phyloP scores from a whole-genome alignment of 2,329 filamentous ascomycete genomes.

The Blumeriella jaapii region DNA sequence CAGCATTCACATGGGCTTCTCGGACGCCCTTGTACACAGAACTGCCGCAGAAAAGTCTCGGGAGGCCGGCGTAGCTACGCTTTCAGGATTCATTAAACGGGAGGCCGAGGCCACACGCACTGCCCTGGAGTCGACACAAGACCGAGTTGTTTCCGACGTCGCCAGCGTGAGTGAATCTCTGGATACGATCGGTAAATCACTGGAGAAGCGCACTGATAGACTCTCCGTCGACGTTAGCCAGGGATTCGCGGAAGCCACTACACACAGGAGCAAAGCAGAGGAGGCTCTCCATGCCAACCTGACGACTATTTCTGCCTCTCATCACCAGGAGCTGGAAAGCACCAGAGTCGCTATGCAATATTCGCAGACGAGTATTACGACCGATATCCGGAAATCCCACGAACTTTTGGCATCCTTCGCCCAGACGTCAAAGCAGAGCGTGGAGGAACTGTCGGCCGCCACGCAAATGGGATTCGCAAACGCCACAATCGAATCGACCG shows the following conservation, averaged over 20 bases:
- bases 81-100: conserved; percentile 3
- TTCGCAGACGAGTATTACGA: background rate
- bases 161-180: background rate
- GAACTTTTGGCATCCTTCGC: background rate
- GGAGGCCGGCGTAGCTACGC: background rate
- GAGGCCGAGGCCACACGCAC: conserved; percentile 2
- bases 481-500: background rate
- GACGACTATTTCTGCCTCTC: background rate
- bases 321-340: background rate
- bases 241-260: background rate
- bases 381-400: background rate
- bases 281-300: background rate
- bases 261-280: background rate
- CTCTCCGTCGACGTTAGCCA: background rate
- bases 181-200: background rate
- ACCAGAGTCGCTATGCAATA: background rate
- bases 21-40: background rate
- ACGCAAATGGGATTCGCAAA: background rate
- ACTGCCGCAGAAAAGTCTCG: background rate
- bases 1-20: background rate
- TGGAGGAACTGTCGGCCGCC: background rate
- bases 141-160: background rate
- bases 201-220: background rate
- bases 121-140: background rate
- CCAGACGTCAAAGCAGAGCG: background rate